Percentiles rank a stretch among this genome's conserved stretches.
phyloP scores from a whole-genome alignment of 2,329 filamentous ascomycete species.

The Aspergillus uvarum region DNA sequence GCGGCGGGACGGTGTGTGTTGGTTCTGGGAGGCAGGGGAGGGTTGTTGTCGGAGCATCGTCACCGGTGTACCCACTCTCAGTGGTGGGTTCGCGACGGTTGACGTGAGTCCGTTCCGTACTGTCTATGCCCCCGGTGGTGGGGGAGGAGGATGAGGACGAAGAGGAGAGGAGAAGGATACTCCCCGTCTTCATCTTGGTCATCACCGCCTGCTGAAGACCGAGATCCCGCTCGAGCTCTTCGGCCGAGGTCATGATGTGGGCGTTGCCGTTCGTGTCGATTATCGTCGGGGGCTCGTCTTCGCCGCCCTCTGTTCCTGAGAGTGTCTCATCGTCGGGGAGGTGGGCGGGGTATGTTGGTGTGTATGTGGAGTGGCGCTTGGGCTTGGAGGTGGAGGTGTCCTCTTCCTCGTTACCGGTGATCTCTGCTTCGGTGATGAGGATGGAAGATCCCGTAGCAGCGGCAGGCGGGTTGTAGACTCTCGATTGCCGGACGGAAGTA shows the following conservation, averaged over 20 bases:
- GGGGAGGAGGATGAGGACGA: too few species aligned
- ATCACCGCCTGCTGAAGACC: constrained; percentile 26
- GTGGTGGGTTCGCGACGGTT: too few species aligned
- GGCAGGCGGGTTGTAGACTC: background rate
- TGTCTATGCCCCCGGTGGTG: too few species aligned
- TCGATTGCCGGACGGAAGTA: background rate
- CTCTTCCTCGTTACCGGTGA: background rate
- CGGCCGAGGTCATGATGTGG: constrained; percentile 20
- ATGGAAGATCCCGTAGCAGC: background rate
- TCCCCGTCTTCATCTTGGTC: constrained; percentile 26
- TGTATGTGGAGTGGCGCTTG: background rate
- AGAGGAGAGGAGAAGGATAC: background rate
- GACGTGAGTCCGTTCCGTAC: too few species aligned
- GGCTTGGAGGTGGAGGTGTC: too few species aligned
- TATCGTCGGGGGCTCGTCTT: constrained; percentile 19
- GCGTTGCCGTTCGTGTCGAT: constrained; percentile 23
- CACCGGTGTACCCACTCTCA: too few species aligned
- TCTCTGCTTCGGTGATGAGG: background rate
- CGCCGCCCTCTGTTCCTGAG: too few species aligned
- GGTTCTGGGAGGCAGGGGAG: background rate
- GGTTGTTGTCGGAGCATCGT: background rate
- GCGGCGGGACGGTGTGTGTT: background rate
- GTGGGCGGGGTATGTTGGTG: background rate
- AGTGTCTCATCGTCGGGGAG: background rate
- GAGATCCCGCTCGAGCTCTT: constrained; percentile 21